phyloP scores from a whole-genome alignment of 2,329 filamentous ascomycete species.

The Coniochaeta sp. region DNA sequence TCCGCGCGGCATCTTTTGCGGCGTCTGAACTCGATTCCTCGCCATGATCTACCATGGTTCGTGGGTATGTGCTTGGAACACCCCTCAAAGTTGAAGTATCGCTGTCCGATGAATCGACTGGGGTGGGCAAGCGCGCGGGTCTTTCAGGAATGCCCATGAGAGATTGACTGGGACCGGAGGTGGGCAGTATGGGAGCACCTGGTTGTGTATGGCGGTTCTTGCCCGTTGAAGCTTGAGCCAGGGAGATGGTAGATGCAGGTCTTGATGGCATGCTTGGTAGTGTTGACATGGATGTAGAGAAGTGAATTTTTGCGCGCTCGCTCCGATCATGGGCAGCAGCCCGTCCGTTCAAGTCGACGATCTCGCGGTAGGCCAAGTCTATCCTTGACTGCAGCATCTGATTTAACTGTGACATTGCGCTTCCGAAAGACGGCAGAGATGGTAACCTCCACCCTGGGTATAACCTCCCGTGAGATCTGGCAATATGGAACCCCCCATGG shows the following conservation, averaged over 20 bases:
- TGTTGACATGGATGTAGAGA: neutral
- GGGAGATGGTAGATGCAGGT: neutral
- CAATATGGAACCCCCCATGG: slow-evolving; percentile 31
- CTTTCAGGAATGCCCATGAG: neutral
- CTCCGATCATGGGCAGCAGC: neutral
- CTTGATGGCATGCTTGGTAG: neutral
- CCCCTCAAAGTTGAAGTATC: neutral
- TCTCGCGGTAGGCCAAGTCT: neutral
- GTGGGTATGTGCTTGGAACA: neutral
- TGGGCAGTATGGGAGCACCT: neutral
- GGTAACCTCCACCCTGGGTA: slow-evolving; percentile 39
- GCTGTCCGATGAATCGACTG: neutral
- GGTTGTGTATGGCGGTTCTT: neutral
- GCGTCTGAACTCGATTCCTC: neutral
- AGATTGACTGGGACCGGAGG: neutral
- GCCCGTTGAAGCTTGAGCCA: neutral
- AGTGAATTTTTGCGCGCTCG: neutral
- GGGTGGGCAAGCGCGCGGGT: neutral
- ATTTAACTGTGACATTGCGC: neutral
- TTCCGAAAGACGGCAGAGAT: slow-evolving; percentile 2
- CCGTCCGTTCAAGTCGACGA: neutral
- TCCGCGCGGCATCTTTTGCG: too few species aligned
- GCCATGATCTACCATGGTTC: neutral
- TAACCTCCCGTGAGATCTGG: slow-evolving; percentile 33
- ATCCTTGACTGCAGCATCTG: neutral